Base-by-base conservation (phyloP, 2,329 filamentous ascomycete species). In the Phoma sp. region DNA sequence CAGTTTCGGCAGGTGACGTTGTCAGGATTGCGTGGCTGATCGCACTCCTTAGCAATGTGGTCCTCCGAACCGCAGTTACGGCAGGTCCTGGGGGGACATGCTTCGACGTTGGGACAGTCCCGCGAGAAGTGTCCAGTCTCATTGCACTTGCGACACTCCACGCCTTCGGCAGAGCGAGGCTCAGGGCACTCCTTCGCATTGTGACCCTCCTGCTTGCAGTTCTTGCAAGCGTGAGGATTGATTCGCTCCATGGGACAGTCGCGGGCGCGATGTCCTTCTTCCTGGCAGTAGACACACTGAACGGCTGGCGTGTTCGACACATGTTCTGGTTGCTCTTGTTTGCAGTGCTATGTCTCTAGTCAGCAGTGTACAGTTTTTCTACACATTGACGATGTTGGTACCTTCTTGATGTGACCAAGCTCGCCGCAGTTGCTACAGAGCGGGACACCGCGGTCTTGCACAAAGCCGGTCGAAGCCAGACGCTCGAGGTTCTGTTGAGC, bases 191-290 rank as follows among this genome's bases (percentile, higher is more conserved):
- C 76, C 55, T 70, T 72, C 22, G 74, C 60, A 22, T 52, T 68
- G 38, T 71, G 69, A 8, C 71, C 69, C 27, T 74, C 76, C 69
- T 74, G 77, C 83, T 83, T 84, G 77, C 88, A 90, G 70, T 90
- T 90, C 70, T 82, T 85, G 82, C 88, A 90, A 7, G 85, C 85
- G 61, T 83, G 87, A 52, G 80, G 86, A 76, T 89, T 84, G 27
- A 85, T 75, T 44, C 88, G 76, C 54, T 74, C 71, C 52, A 76
- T 67, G 4, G 71, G 71, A 55, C 89, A 92, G 62, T 92, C 88
- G 46, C 88, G 85, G 46, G 87, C 76, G 54, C 88, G 87, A 65
- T 91, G 88, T 9, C 88, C 88, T 24, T 80, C 75, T 35, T 82
- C 80, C 4, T 81, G 76, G 61, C 89, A 91, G 76, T 91, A 88